Evolutionary conservation across 139 green algal genomes (phyloP).

Genomic region (Haematococcus lacustris): DNA sequence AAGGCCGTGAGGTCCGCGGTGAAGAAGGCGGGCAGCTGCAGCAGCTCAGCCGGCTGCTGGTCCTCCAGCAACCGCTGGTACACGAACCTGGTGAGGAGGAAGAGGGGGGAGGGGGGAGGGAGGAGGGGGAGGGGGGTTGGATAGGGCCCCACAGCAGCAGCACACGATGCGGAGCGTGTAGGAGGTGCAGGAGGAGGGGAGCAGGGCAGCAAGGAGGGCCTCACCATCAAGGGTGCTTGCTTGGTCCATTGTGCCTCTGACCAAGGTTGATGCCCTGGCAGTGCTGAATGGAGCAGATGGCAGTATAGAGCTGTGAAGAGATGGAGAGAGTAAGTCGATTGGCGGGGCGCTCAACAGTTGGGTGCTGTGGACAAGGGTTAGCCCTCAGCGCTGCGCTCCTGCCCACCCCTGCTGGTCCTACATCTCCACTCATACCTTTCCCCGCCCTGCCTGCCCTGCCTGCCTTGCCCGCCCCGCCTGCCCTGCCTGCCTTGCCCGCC

Average conservation of each 20-base stretch:
- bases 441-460: neutral
- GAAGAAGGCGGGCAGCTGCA: constrained; percentile 22
- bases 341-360: no score
- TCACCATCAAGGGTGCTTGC: neutral
- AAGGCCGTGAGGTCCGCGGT: constrained; percentile 20
- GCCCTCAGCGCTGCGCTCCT: neutral
- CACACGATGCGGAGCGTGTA: neutral
- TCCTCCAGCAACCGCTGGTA: constrained; percentile 17
- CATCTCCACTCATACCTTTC: neutral
- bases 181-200: neutral
- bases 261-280: neutral
- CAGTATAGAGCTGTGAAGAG: no score
- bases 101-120: neutral
- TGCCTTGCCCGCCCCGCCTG: neutral
- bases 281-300: no score
- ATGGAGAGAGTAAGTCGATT: no score
- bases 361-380: neutral
- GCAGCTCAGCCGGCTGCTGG: constrained; percentile 25
- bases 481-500: neutral
- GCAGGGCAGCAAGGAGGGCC: neutral
- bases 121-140: neutral
- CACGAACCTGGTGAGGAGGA: neutral
- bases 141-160: neutral
- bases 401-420: neutral
- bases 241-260: neutral